Evolutionary conservation across 176 grass and related monocot genomes (phyloP), one percentile per base, ranked within the genome.

Genomic region (Rhynchospora pubera): DNA sequence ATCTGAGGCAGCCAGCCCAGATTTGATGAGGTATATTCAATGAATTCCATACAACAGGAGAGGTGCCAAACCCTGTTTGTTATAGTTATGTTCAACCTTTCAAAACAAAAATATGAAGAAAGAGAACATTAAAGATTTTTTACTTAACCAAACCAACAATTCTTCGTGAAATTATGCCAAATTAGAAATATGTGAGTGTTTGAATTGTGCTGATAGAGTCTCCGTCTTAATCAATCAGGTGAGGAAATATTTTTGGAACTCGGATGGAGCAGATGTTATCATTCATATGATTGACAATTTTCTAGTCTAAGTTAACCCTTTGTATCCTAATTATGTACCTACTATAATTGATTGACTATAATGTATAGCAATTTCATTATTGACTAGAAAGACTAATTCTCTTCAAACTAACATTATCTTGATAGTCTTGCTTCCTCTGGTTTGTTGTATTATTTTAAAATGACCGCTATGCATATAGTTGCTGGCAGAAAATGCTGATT

Each of bases 241-340:
- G 62, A 99, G 86, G 84, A 91, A 72, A 68, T 84, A 94, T 82
- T 89, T 83, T 64, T 67, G 84, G 83, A 88, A 99, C 74, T 87
- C 89, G 1, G 96, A 90, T 2, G 96, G 96, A 70, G 91, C 84
- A 71, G 96, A 99, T 42, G 92, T 99, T 57, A 90, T 99, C 60
- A 89, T 87, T 79, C 96, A 99, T 93, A 93, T 93, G 89, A 91
- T 95, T 77, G 96, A 99, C 55, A 98, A 90, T 73, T 98, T 98
- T 88, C 79, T 93, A 69, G 70, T 83, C n/a, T 95, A 93, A 66
- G 11, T 51, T 44, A 82, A 26, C 46, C 14, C 0, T 82, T 65
- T 52, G 52, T 66, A 48, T 18, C 32, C 62, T 74, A 55, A 45
- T 82, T 46, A 48, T 32, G 59, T 56, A 60, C 6, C 39, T 83